Evolutionary conservation across 495 filamentous ascomycete species (phyloP), one percentile per base, ranked within the genome.

Genomic region (Tuber microsphaerosporum): DNA sequence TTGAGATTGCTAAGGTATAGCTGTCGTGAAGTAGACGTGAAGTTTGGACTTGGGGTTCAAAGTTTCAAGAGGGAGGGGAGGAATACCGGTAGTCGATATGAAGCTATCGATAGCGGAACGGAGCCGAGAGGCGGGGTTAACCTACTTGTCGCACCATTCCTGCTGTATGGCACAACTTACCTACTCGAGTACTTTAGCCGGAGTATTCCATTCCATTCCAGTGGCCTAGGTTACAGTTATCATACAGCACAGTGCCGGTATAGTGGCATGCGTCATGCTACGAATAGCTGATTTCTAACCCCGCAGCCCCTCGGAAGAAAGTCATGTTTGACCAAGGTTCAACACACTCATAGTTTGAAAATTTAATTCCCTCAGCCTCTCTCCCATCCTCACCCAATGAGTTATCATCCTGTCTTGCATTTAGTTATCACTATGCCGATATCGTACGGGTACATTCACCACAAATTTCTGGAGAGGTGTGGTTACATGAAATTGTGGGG

Each of bases 341-440:
- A 31, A 4, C n/a, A 31, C 26, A 34, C 56, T 26, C 56, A 65
- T 31, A 65, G 14, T 65, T 31, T 34, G 31, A 31, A 26, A 14
- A 65, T n/a, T 34, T 65, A 65, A 65, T 65, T 65, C 56, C 56
- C 56, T 65, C 56, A 65, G 56, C 12, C 34, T 65, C 56, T 65
- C 26, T 17, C 31, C 26, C 14, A 14, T 6, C 31, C 56, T 34
- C 14, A 3, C 26, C 26, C 26, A 26, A 34, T 65, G 26, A 4
- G 26, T 17, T 34, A 65, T 65, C 56, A 3, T 34, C 26, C 56
- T 65, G 3, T 17, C 56, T 65, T 65, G 5, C 56, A 7, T 31
- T 65, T 37, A 37, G 34, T 37, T 65, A 34, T 65, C 31, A 17
- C 56, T 65, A 31, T 34, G n/a, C 10, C 26, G 56, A 31, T 65